These are phyloP conservation scores for Obelidium mucronatum DNA, from an alignment of 192 early-diverging fungal species.

Conservation along the genomic window DNA sequence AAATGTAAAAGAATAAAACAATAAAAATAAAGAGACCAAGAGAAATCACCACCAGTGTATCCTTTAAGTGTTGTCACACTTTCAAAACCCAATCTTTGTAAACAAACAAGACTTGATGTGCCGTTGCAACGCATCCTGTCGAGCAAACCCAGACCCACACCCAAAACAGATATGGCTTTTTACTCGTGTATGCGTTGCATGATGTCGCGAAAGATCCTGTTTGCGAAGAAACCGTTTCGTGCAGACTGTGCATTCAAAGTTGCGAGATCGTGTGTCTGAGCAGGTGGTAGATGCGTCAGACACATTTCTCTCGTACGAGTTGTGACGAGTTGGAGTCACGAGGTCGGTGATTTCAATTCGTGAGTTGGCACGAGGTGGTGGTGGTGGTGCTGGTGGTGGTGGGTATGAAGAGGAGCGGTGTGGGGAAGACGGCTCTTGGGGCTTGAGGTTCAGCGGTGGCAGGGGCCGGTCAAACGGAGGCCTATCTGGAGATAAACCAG, in stretches of 20 bases:
- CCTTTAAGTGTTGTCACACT: too few species aligned
- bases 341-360: too few species aligned
- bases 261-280: not conserved
- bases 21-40: too few species aligned
- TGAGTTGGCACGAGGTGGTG: not conserved
- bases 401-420: not conserved
- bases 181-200: conserved; percentile 5
- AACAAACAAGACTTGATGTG: conserved; percentile 13
- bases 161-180: conserved; percentile 2
- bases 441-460: not conserved
- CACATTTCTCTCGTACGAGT: too few species aligned
- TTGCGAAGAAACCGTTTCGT: conserved; percentile 18
- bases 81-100: not conserved
- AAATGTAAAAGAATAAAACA: too few species aligned
- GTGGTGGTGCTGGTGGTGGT: not conserved
- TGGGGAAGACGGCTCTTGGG: not conserved
- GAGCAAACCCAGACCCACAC: conserved; percentile 14
- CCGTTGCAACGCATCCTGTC: conserved; percentile 13
- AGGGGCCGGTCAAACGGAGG: not conserved
- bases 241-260: conserved; percentile 1
- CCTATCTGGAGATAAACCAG: not conserved
- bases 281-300: too few species aligned
- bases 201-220: conserved; percentile 6
- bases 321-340: too few species aligned
- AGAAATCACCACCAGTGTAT: too few species aligned